phyloP scores from a whole-genome alignment of 192 early-diverging fungal genomes.

The Helicostylum pulchrum region DNA sequence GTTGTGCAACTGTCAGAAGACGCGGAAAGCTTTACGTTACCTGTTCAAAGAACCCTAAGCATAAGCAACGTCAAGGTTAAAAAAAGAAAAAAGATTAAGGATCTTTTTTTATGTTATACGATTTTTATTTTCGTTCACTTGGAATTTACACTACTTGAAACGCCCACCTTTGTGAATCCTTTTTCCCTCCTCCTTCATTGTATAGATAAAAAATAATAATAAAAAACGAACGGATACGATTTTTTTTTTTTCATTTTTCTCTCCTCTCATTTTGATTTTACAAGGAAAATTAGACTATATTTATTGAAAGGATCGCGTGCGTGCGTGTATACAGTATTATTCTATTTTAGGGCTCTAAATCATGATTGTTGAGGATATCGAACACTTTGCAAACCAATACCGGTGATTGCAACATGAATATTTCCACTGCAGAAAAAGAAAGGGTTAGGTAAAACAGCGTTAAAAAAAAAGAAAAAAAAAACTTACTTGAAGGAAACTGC shows the following conservation, averaged over 20 bases:
- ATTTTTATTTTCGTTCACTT: background rate
- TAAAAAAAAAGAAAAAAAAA: background rate
- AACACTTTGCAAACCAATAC: conserved; percentile 55
- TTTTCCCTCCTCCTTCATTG: background rate
- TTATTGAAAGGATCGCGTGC: background rate
- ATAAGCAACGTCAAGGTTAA: conserved; percentile 93
- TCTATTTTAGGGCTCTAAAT: background rate
- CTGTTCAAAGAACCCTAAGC: conserved; percentile 89
- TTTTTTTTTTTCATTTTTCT: conserved; percentile 11
- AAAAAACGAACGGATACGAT: background rate
- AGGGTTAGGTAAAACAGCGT: background rate
- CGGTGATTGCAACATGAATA: conserved; percentile 40
- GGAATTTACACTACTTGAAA: too few relatives aligned
- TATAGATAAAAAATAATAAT: conserved; percentile 13
- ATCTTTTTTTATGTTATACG: background rate
- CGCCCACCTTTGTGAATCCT: too few relatives aligned
- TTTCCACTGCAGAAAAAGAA: conserved; percentile 15
- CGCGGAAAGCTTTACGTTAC: conserved; percentile 83
- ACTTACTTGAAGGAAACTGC: conserved; percentile 20
- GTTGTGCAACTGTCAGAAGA: conserved; percentile 84
- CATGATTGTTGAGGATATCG: conserved; percentile 7
- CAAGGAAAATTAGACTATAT: background rate
- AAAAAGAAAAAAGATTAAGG: background rate
- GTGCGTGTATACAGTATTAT: background rate
- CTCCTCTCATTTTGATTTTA: too few relatives aligned